Conservation (phyloP, 805 yeast genomes). For the Wickerhamomyces canadensis region DNA sequence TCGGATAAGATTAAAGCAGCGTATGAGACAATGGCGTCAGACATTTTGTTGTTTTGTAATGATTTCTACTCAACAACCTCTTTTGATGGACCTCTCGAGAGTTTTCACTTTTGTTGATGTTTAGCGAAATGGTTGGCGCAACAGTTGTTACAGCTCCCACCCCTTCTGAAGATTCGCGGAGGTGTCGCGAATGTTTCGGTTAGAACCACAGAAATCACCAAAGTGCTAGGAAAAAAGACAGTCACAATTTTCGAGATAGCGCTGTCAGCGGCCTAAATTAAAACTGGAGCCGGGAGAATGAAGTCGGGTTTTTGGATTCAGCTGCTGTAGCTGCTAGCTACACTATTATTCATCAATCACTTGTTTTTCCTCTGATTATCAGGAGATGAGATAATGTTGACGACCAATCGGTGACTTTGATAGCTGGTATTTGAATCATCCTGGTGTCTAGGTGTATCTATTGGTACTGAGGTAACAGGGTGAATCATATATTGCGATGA, state of each 20-base stretch:
- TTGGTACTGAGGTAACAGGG: too few relatives aligned
- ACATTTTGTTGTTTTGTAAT: constrained; percentile 43
- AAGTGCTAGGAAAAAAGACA: not conserved
- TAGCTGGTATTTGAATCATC: too few relatives aligned
- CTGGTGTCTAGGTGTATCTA: too few relatives aligned
- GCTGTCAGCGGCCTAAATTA: not conserved
- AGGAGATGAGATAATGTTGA: too few relatives aligned
- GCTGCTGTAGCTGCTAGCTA: too few relatives aligned
- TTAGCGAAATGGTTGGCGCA: not conserved
- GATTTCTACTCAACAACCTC: not conserved
- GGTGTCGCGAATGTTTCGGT: not conserved
- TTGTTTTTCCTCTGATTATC: too few relatives aligned
- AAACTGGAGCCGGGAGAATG: not conserved
- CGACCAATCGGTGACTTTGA: too few relatives aligned
- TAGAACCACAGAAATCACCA: not conserved
- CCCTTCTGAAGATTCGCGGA: too few relatives aligned
- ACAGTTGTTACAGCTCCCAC: too few relatives aligned
- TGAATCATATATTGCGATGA: too few relatives aligned
- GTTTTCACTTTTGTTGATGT: not conserved
- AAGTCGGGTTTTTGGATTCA: too few relatives aligned
- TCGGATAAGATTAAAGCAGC: constrained; percentile 99
- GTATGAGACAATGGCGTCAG: constrained; percentile 93
- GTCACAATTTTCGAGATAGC: not conserved
- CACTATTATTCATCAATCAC: too few relatives aligned
- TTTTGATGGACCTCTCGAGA: not conserved